Base-by-base conservation (phyloP, 306 rosid species). In the Oemleria cerasiformis region DNA sequence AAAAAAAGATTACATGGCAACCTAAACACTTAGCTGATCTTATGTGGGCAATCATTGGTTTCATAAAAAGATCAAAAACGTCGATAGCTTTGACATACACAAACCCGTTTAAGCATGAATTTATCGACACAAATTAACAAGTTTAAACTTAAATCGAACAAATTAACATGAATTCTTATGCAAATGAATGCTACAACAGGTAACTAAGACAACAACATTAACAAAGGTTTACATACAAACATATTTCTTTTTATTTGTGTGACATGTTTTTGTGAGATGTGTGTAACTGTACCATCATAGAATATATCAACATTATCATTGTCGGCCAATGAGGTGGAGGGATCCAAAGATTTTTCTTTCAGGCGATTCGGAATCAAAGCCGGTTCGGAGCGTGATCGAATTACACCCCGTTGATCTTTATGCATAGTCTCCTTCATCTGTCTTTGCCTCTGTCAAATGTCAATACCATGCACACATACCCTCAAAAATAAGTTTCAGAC, bases 331-430 rank as follows among this genome's bases (percentile, higher is more conserved):
- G 62, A 56, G 38, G 39, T 56, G 6, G 62, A 23, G 30, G 39
- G 39, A 57, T 36, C 62, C 62, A 57, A 23, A 21, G 62, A 12
- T 12, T 57, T 23, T 8, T 57, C 62, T 57, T 30, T 57, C 17
- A 57, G 39, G 23, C 39, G 39, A 57, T 12, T 23, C 20, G 13
- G 48, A 34, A 9, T 23, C 42, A 61, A 53, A 40, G 67, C 50
- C 4, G 76, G 67, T 49, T 72, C 76, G 19, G 76, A 72, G 5
- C 12, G 60, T 39, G 76, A 72, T 60, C 69, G 47, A 13, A 72
- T 25, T 7, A 72, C 69, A 39, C 69, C 69, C 20, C 76, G 36
- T 6, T 60, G 9, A 36, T 34, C 53, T 61, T 48, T 72, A 41
- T 45, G 68, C 68, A 63, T 40, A 20, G 8, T 63, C 34, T 14